These are phyloP conservation scores for Aspergillus pseudonomiae DNA, from an alignment of 2,329 filamentous ascomycete genomes.

Conservation along the genomic window DNA sequence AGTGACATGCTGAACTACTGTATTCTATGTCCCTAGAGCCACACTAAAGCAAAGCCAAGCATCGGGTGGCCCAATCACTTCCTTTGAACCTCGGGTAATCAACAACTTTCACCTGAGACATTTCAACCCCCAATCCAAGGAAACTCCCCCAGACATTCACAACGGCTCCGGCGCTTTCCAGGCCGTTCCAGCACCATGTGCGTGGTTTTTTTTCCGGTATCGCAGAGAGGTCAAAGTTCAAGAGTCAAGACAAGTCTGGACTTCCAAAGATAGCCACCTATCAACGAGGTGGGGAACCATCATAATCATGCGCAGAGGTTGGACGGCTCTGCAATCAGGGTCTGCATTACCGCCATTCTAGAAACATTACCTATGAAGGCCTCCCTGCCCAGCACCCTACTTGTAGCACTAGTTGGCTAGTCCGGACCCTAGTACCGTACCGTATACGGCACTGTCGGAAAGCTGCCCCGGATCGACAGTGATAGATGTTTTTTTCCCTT, in stretches of 20 bases:
- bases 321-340: neutral
- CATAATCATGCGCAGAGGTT: neutral
- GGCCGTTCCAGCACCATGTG: conserved; percentile 21
- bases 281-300: neutral
- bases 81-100: conserved; percentile 2
- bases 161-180: conserved; percentile 10
- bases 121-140: conserved; percentile 11
- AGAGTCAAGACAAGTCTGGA: neutral
- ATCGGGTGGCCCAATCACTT: conserved; percentile 9
- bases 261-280: conserved; percentile 10
- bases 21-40: conserved; percentile 9
- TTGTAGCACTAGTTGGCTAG: neutral
- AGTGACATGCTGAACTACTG: neutral
- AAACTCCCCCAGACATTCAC: neutral
- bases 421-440: conserved; percentile 7
- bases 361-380: neutral
- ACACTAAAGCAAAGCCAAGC: conserved; percentile 29
- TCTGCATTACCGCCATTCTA: neutral
- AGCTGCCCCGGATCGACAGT: conserved; percentile 24
- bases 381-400: neutral
- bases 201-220: conserved; percentile 8
- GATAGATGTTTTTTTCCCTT: conserved; percentile 3
- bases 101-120: conserved; percentile 16
- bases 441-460: conserved; percentile 8
- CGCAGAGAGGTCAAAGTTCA: neutral